Conservation (phyloP, 371 early-diverging fungal genomes). For the Capniomyces stellatus region DNA sequence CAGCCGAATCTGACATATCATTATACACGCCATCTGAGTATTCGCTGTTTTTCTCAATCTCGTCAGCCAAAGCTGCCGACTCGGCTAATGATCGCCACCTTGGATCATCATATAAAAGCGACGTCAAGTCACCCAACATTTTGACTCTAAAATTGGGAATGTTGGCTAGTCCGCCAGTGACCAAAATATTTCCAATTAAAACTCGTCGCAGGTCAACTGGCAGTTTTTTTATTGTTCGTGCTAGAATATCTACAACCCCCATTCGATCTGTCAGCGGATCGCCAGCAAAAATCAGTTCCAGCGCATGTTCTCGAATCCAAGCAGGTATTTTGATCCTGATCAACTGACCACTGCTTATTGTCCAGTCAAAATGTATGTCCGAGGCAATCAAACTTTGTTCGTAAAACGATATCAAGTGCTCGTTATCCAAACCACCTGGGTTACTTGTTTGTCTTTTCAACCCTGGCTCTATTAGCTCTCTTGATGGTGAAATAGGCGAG, state of each 20-base stretch:
- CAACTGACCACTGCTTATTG: background rate
- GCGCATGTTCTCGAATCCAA: constrained; percentile 72
- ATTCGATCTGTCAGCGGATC: constrained; percentile 38
- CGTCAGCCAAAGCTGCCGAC: constrained; percentile 12
- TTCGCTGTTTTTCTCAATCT: background rate
- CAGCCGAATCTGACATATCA: too few species aligned
- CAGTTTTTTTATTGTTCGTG: constrained; percentile 10
- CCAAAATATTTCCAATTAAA: constrained; percentile 39
- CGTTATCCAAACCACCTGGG: constrained; percentile 12
- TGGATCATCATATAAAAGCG: constrained; percentile 20
- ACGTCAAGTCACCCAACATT: constrained; percentile 38
- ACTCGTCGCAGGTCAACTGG: constrained; percentile 58
- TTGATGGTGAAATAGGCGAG: constrained; percentile 27
- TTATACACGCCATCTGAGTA: background rate
- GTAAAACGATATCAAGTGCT: constrained; percentile 31
- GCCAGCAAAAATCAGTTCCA: constrained; percentile 66
- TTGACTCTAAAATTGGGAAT: constrained; percentile 53
- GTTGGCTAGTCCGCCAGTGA: constrained; percentile 62
- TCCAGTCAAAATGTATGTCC: constrained; percentile 26
- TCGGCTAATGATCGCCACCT: constrained; percentile 13
- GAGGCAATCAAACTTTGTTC: constrained; percentile 36
- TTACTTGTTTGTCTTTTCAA: background rate
- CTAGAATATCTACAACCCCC: constrained; percentile 7
- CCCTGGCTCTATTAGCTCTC: constrained; percentile 9
- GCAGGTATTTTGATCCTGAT: constrained; percentile 44